A percentile compares a stretch with the other conserved stretches of the same genome.
Evolutionary conservation across 2,329 filamentous ascomycete species (phyloP).

Genomic region (Fonsecaea nubica): DNA sequence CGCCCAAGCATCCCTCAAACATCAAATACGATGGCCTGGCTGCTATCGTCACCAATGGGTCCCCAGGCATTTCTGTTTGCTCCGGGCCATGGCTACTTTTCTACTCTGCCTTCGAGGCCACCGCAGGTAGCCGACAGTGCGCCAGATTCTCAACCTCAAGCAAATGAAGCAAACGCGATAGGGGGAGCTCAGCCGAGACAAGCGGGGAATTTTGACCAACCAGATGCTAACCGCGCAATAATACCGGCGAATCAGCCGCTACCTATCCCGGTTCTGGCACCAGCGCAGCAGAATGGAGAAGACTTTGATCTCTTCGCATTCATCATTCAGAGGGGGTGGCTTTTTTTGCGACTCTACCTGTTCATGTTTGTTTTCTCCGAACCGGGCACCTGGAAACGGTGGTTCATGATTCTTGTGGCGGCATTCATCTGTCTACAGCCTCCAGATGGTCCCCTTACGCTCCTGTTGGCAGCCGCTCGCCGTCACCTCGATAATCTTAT

Average conservation of each 20-base stretch:
- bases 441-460: slow-evolving; percentile 49
- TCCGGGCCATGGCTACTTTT: slow-evolving; percentile 38
- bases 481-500: slow-evolving; percentile 54
- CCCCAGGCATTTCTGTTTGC: slow-evolving; percentile 40
- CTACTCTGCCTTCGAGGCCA: background rate
- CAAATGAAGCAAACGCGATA: background rate
- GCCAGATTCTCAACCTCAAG: background rate
- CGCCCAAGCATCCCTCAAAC: background rate
- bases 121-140: background rate
- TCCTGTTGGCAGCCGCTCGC: slow-evolving; percentile 49
- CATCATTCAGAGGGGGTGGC: slow-evolving; percentile 59
- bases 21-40: slow-evolving; percentile 33
- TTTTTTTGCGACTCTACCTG: slow-evolving; percentile 63
- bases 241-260: slow-evolving; percentile 13
- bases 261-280: slow-evolving; percentile 17
- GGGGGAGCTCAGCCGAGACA: slow-evolving; percentile 5
- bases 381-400: slow-evolving; percentile 54
- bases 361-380: slow-evolving; percentile 65
- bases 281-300: slow-evolving; percentile 28
- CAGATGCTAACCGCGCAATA: slow-evolving; percentile 13
- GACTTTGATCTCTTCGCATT: slow-evolving; percentile 49
- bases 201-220: background rate
- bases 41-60: slow-evolving; percentile 37
- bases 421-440: slow-evolving; percentile 50
- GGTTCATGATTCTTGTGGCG: slow-evolving; percentile 49